Evolutionary conservation across 2,329 filamentous ascomycete species (phyloP), one percentile per base, ranked within the genome.

Genomic region (Colletotrichum australisinense): DNA sequence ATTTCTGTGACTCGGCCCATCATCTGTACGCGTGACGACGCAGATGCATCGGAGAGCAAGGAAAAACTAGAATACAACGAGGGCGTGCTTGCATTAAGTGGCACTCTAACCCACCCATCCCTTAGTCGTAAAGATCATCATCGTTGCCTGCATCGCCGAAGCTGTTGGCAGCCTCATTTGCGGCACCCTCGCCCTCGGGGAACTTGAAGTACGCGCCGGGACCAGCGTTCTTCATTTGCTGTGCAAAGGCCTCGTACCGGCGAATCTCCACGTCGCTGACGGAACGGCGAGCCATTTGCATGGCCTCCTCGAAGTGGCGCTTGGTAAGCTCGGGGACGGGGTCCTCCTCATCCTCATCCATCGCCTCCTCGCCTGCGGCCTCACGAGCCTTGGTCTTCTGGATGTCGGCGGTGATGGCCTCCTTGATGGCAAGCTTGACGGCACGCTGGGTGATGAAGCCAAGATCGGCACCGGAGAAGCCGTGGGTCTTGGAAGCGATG

Each of bases 361-460:
- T 96, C 79, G 94, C 93, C 79, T 94, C 93, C 80, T 95, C 93
- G 74, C 94, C 94, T 78, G 93, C 89, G 75, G 93, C 95, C 86
- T 98, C 96, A 70, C 94, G 95, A 80, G 93, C 93, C 91, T 97
- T 98, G 81, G 89, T 88, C 78, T 94, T 94, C 86, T 97, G 94
- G 78, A 99, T 98, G 75, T 98, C 96, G 59, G 89, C 82, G 22
- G 92, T 88, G 79, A 99, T 99, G 35, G 96, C 92, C 88, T 99
- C 93, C 91, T 99, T 99, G 88, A 99, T 99, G 79, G 97, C 97
- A 81, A 98, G 93, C 92, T 99, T 99, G 89, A 98, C 97, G 67
- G 97, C 97, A 84, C 97, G 95, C 88, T 99, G 97, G 28, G 97
- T 98, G 82, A 99, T 95, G 88, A 98, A 99, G 76, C 97, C 97